phyloP scores from a whole-genome alignment of 1,284 basidiomycete species.

The Malassezia caprae region DNA sequence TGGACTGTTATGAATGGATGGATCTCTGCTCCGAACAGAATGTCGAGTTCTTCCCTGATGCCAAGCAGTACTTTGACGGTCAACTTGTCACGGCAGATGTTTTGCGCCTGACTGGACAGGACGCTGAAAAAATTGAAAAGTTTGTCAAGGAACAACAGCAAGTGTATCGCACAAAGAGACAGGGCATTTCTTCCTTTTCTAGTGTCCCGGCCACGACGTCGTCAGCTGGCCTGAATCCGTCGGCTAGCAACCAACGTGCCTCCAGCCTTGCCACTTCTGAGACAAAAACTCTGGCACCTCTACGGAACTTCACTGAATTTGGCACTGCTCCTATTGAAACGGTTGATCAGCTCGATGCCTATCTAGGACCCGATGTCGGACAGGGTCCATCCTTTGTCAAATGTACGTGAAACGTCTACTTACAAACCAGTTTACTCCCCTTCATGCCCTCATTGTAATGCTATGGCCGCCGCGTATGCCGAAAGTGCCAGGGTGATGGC shows the following conservation, averaged over 20 bases:
- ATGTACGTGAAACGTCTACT: slow-evolving; percentile 16
- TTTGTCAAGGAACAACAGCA: not conserved
- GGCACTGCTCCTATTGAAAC: slow-evolving; percentile 24
- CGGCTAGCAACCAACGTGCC: not conserved
- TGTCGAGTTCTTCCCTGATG: slow-evolving; percentile 25
- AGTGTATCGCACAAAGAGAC: not conserved
- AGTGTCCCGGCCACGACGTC: not conserved
- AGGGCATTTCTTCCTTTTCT: not conserved
- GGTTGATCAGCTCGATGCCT: slow-evolving; percentile 23
- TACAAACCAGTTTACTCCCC: slow-evolving; percentile 30
- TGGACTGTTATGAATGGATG: slow-evolving; percentile 34
- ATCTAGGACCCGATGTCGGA: slow-evolving; percentile 26
- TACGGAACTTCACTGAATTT: slow-evolving; percentile 24
- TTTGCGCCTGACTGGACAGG: not conserved
- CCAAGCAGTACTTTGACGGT: slow-evolving; percentile 39
- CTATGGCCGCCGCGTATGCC: slow-evolving; percentile 36
- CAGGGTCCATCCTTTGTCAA: slow-evolving; percentile 42
- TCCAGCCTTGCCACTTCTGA: slow-evolving; percentile 1
- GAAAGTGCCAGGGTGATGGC: slow-evolving; percentile 27
- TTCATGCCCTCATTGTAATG: slow-evolving; percentile 45
- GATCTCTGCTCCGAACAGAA: slow-evolving; percentile 36
- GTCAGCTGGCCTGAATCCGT: not conserved
- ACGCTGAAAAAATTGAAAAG: not conserved
- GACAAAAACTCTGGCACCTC: not conserved
- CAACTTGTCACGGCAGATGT: slow-evolving; percentile 21